Base-by-base conservation (phyloP, 202 grass and related monocot species). In the Miscanthus sacchariflorus region DNA sequence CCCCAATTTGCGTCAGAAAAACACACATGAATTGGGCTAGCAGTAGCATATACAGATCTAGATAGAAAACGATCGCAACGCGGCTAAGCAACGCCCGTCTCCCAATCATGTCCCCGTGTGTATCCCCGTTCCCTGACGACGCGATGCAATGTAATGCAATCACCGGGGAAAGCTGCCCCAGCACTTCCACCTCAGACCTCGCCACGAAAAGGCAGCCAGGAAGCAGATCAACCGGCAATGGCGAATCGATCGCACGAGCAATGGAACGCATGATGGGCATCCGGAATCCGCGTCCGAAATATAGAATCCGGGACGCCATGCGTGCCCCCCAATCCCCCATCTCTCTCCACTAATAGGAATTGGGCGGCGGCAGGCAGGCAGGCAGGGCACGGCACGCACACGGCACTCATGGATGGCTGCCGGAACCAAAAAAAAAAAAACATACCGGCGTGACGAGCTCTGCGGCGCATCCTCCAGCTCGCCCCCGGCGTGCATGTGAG, bases 401-500 rank as follows among this genome's bases (percentile, higher is more conserved):
- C 33, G 33, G 33, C 40, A 40, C 74, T 43, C 78, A 78, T 84
- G 84, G 43, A 19, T 52, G 84, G 54, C 54, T 9, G 54, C 64
- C 64, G 64, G 64, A n/a, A 19, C 75, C 4, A 49, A 83, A 45
- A 35, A 68, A 85, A 68, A 82, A 78, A 50, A 68, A 33, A 86
- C 90, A 89, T 70, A 89, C 90, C 83, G 67, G 90, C 87, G 83
- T 86, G 90, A 59, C 5, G 50, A 92, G 78, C 83, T 72, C 90
- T 78, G 86, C 77, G 6, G 9, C 39, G 73, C 73, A 64, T 25
- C 78, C 45, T 69, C 59, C 45, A 13, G 27, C 58, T 19, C 70
- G 59, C 21, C 8, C 56, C 56, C 82, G 82, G 80, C 82, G 76
- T 86, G 86, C 90, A 92, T 92, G 90, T 92, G 86, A 86, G 74